These are phyloP conservation scores for Cicer yamashitae DNA, from an alignment of 306 rosid genomes.

Conservation along the genomic window DNA sequence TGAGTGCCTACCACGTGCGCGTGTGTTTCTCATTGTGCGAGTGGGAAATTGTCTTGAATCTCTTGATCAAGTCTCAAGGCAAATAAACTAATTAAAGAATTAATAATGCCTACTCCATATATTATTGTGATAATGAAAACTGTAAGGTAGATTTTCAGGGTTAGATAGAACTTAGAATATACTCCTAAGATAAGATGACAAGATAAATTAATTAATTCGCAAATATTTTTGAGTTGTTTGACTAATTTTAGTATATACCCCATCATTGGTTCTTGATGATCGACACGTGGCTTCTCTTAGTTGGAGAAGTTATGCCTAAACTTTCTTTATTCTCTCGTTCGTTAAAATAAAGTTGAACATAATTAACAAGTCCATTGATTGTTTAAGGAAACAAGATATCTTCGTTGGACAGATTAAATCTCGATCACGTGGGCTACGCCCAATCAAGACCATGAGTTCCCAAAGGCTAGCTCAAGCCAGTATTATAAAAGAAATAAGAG, in stretches of 20 bases:
- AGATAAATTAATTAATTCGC: slow-evolving; percentile 1
- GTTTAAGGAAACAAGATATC: slow-evolving; percentile 53
- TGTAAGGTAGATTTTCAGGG: no score
- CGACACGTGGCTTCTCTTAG: slow-evolving; percentile 52
- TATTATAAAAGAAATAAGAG: no score
- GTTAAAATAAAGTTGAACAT: slow-evolving; percentile 17
- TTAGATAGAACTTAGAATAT: no score
- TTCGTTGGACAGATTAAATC: slow-evolving; percentile 40
- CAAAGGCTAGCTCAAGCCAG: background rate
- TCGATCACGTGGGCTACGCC: slow-evolving; percentile 49
- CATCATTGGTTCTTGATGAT: slow-evolving; percentile 44
- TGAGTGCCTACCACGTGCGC: no score
- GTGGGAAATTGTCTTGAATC: no score
- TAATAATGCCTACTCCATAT: no score
- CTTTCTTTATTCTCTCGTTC: slow-evolving; percentile 35
- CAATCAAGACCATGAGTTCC: slow-evolving; percentile 32
- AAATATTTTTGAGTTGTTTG: slow-evolving; percentile 7
- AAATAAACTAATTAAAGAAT: no score
- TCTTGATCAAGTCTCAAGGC: no score
- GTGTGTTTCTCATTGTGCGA: no score
- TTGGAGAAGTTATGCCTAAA: slow-evolving; percentile 32
- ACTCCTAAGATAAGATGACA: no score
- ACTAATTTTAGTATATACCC: slow-evolving; percentile 36
- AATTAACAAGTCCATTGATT: slow-evolving; percentile 32
- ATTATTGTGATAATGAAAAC: no score